Percentiles rank a stretch among this genome's conserved stretches.
Evolutionary conservation across 345 rosid species (phyloP).

Genomic region (Camelina hispida): DNA sequence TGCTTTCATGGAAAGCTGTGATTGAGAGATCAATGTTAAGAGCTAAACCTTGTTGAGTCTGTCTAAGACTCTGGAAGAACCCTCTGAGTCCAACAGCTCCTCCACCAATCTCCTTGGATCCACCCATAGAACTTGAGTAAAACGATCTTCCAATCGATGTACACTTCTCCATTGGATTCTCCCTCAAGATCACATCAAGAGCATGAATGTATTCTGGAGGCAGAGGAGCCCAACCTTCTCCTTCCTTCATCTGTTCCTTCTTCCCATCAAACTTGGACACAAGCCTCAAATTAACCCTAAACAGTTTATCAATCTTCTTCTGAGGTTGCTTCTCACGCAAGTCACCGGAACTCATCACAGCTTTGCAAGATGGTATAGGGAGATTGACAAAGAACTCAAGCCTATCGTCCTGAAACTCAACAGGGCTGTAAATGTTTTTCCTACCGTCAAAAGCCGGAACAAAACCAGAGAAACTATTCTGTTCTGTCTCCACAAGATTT

Average conservation of each 20-base stretch:
- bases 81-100: constrained; percentile 93
- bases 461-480: constrained; percentile 60
- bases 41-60: constrained; percentile 91
- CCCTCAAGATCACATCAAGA: constrained; percentile 87
- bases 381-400: constrained; percentile 85
- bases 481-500: constrained; percentile 68
- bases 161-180: constrained; percentile 82
- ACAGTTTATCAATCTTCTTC: constrained; percentile 57
- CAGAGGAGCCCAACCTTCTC: constrained; percentile 73
- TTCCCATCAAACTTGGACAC: constrained; percentile 88
- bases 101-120: constrained; percentile 82
- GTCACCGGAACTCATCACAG: constrained; percentile 41
- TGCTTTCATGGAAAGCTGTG: constrained; percentile 91
- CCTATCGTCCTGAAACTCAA: constrained; percentile 84
- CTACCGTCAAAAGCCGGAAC: constrained; percentile 87
- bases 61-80: constrained; percentile 93
- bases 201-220: constrained; percentile 96
- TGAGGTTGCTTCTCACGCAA: constrained; percentile 60
- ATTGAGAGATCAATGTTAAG: constrained; percentile 91
- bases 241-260: constrained; percentile 70
- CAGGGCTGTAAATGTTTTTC: constrained; percentile 76
- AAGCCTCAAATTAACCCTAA: constrained; percentile 71
- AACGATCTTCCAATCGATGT: constrained; percentile 75
- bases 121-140: constrained; percentile 82
- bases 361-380: constrained; percentile 66